Evolutionary conservation across 345 rosid genomes (phyloP).

Genomic region (Zanthoxylum bungeanum): DNA sequence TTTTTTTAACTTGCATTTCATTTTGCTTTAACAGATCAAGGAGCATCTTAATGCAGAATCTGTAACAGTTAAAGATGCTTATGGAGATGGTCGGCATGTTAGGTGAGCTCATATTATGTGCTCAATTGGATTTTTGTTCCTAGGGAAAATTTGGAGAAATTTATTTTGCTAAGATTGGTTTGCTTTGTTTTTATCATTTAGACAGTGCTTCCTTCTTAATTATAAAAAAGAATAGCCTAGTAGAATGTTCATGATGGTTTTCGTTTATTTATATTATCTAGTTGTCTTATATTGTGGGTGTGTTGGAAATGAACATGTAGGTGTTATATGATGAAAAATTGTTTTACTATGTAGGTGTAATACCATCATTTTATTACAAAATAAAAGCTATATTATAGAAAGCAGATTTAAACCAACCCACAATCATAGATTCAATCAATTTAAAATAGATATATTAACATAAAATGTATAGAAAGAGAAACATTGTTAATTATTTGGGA

Average conservation of each 20-base stretch:
- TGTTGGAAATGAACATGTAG: not conserved
- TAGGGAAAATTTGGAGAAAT: not conserved
- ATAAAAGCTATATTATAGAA: too few species aligned
- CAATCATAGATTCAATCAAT: too few species aligned
- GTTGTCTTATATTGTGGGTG: not conserved
- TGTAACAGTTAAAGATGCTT: constrained; percentile 76
- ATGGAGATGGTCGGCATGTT: constrained; percentile 98
- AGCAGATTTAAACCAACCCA: too few species aligned
- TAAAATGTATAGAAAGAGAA: too few species aligned
- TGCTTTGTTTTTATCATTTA: not conserved
- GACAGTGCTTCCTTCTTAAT: not conserved
- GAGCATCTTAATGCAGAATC: constrained; percentile 77
- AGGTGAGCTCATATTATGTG: constrained; percentile 40
- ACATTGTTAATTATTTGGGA: too few species aligned
- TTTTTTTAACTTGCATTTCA: not conserved
- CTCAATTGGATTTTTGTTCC: not conserved
- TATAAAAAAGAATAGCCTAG: not conserved
- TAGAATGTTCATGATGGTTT: not conserved
- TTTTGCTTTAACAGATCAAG: constrained; percentile 53
- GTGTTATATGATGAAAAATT: not conserved
- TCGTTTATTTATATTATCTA: not conserved
- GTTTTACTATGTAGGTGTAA: not conserved
- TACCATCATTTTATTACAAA: too few species aligned
- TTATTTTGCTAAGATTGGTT: not conserved
- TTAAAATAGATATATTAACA: too few species aligned